Base-by-base conservation (phyloP, 306 rosid genomes). In the Elaeagnus macrophylla region DNA sequence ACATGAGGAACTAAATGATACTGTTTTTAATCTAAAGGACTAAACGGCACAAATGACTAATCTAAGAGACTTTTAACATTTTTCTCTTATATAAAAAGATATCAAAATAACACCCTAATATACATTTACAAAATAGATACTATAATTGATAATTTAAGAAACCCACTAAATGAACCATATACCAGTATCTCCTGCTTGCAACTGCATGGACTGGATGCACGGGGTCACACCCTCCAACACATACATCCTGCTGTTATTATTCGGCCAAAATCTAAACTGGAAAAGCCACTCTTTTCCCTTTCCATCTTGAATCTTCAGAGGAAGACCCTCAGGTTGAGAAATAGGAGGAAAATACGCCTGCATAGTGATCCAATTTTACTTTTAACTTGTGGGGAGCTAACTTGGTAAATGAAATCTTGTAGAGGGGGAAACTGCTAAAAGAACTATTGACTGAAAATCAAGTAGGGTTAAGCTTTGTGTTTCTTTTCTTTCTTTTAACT, bases 201-300 rank as follows among this genome's bases (percentile, higher is more conserved):
- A 77, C 81, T 86, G 99, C 99, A 91, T 91, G 46, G 99, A 91
- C 76, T 91, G 99, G 60, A 91, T 91, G 80, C 99, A 91, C 36
- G 99, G 96, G 12, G 99, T 91, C 52, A 91, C 96, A 10, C 99
- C 99, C 76, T 91, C 99, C 71, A 91, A 79, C 69, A 91, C 99
- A 58, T 91, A 91, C 99, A 91, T 91, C 75, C 99, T 87, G 80
- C 99, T 91, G 76, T 91, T 91, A 67, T 91, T 91, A 63, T 91
- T 91, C n/a, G 99, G 99, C 99, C 99, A 91, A 78, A 91, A 91
- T 76, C 99, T 84, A 79, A 91, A 91, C 66, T 91, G 99, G 68
- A 91, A 91, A 53, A 91, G 80, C 99, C 99, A 91, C 66, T 91
- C 99, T 82, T 86, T 91, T 73, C 99, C 99, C 67, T 84, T 91